These are phyloP conservation scores for Pseudocohnilembus persalinus DNA, from an alignment of 169 alveolate species.

Conservation along the genomic window DNA sequence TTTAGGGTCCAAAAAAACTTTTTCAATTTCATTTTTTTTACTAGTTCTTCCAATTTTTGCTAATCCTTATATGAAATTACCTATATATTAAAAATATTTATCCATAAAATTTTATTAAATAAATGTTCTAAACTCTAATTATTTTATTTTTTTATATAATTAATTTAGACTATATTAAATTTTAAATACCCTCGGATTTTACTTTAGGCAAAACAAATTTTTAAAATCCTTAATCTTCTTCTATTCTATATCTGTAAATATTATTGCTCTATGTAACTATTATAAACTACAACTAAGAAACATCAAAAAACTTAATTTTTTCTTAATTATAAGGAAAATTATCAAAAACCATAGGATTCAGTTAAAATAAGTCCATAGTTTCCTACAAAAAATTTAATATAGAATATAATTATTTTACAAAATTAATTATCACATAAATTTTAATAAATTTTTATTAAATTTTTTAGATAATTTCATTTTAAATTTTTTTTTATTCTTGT, in stretches of 20 bases:
- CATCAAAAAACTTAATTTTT: neutral
- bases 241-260: neutral
- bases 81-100: neutral
- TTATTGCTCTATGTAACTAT: neutral
- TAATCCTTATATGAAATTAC: neutral
- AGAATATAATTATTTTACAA: too few species aligned
- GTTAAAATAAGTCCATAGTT: neutral
- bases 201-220: neutral
- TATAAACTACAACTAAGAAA: neutral
- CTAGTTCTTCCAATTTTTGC: neutral
- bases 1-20: neutral
- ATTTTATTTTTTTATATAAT: too few species aligned
- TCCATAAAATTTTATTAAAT: too few species aligned
- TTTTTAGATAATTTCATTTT: too few species aligned
- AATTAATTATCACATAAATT: too few species aligned
- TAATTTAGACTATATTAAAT: too few species aligned
- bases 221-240: neutral
- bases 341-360: neutral
- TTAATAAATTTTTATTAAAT: too few species aligned
- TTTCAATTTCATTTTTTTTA: neutral
- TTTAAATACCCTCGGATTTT: neutral
- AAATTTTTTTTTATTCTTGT: too few species aligned
- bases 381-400: neutral
- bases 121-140: neutral
- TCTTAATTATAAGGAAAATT: neutral